Evolutionary conservation across 306 rosid species (phyloP).

Genomic region (Astragalus glycyphyllos): DNA sequence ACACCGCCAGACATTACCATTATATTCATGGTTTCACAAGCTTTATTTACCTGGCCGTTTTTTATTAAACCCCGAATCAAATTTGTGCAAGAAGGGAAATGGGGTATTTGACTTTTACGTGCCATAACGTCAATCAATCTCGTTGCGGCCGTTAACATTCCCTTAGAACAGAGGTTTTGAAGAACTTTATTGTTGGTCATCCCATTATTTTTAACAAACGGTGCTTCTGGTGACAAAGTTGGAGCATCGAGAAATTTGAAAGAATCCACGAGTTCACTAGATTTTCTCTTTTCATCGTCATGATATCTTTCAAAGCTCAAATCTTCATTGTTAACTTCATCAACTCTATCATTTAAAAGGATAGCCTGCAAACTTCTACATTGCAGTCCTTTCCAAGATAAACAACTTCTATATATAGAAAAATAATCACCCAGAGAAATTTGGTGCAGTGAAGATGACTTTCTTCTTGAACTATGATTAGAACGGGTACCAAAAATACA

Average conservation of each 20-base stretch:
- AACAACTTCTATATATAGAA: slow-evolving; percentile 30
- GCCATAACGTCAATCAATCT: slow-evolving; percentile 80
- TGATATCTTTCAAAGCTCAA: slow-evolving; percentile 40
- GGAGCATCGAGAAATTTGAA: slow-evolving; percentile 48
- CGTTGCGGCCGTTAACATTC: slow-evolving; percentile 64
- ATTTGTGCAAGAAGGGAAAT: slow-evolving; percentile 71
- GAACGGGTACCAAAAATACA: slow-evolving; percentile 44
- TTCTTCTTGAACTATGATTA: slow-evolving; percentile 41
- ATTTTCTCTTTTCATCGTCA: slow-evolving; percentile 39
- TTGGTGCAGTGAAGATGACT: slow-evolving; percentile 38
- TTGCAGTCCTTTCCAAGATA: slow-evolving; percentile 48
- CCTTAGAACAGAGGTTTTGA: slow-evolving; percentile 61
- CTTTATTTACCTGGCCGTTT: slow-evolving; percentile 55
- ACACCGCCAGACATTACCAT: slow-evolving; percentile 85
- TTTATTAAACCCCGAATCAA: slow-evolving; percentile 74
- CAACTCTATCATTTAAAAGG: slow-evolving; percentile 60
- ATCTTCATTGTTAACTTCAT: slow-evolving; percentile 53
- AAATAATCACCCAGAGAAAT: slow-evolving; percentile 19
- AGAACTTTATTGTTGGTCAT: slow-evolving; percentile 67
- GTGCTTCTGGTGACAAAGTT: slow-evolving; percentile 50
- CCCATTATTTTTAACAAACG: slow-evolving; percentile 62
- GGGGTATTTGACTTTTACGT: slow-evolving; percentile 74
- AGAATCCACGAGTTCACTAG: slow-evolving; percentile 45
- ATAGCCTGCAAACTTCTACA: slow-evolving; percentile 54
- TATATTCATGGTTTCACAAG: slow-evolving; percentile 59